phyloP scores from a whole-genome alignment of 2,329 filamentous ascomycete species.

The Fusarium floridanum region DNA sequence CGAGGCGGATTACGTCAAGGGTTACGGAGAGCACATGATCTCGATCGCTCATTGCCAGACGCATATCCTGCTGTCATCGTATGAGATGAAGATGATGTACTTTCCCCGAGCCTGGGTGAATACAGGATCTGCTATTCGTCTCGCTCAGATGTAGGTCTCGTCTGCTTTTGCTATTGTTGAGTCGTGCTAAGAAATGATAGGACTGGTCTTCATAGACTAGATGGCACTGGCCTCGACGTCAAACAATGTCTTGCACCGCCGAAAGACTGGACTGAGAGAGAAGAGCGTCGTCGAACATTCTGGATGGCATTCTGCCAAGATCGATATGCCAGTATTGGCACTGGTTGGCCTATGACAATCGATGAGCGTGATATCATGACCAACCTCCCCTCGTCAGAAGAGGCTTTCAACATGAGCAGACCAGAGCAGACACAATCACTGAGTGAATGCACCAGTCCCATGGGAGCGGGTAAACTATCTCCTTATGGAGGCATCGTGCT shows the following conservation, averaged over 20 bases:
- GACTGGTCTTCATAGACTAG: conserved; percentile 91
- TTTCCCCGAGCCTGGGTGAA: conserved; percentile 97
- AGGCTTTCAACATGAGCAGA: conserved; percentile 85
- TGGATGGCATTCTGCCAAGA: conserved; percentile 95
- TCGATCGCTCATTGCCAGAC: conserved; percentile 88
- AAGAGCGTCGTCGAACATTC: conserved; percentile 91
- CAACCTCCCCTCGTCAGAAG: conserved; percentile 85
- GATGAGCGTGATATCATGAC: conserved; percentile 94
- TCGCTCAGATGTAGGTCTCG: conserved; percentile 80
- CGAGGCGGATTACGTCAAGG: conserved; percentile 90
- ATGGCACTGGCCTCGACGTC: conserved; percentile 85
- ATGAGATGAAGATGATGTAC: conserved; percentile 98
- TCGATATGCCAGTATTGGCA: conserved; percentile 94
- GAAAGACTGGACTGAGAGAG: conserved; percentile 92
- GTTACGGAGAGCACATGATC: conserved; percentile 90
- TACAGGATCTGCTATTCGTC: conserved; percentile 81
- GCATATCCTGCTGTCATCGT: conserved; percentile 82
- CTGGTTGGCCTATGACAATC: conserved; percentile 95
- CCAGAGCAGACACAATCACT: conserved; percentile 80
- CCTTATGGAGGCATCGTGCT: conserved; percentile 84
- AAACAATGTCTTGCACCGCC: conserved; percentile 91
- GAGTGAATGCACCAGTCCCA: conserved; percentile 75
- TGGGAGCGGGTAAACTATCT: conserved; percentile 80
- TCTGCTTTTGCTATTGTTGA: neutral
- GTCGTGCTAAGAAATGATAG: conserved; percentile 62